phyloP scores from a whole-genome alignment of 192 early-diverging fungal species.

The Backusella parvicylindrica region DNA sequence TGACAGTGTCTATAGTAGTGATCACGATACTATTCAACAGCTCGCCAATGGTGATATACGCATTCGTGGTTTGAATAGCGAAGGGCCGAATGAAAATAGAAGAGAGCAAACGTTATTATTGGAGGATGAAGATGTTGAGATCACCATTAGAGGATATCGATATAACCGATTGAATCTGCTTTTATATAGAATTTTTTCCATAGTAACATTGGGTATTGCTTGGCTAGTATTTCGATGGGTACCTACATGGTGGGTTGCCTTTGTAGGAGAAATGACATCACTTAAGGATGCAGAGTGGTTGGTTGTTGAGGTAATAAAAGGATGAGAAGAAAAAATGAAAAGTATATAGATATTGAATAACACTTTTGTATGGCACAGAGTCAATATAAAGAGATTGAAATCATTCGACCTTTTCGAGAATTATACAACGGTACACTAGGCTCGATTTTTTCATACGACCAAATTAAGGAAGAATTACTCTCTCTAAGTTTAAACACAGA shows the following conservation, averaged over 20 bases:
- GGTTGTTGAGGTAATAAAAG: constrained; percentile 48
- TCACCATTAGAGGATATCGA: constrained; percentile 63
- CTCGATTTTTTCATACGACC: constrained; percentile 60
- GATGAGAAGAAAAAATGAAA: neutral
- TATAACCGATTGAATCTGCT: constrained; percentile 44
- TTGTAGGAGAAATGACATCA: constrained; percentile 60
- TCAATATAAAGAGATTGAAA: constrained; percentile 60
- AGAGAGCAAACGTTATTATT: constrained; percentile 46
- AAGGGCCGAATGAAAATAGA: constrained; percentile 4
- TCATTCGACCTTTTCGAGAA: constrained; percentile 50
- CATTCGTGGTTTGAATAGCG: neutral
- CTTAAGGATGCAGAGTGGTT: constrained; percentile 74
- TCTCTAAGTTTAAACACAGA: constrained; percentile 2
- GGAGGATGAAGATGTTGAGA: constrained; percentile 69
- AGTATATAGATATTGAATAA: too few relatives aligned
- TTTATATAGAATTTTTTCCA: constrained; percentile 61
- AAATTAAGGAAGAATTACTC: constrained; percentile 38
- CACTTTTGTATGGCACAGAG: constrained; percentile 38
- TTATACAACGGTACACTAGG: constrained; percentile 65
- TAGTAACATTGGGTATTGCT: constrained; percentile 66
- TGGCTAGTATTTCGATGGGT: constrained; percentile 87
- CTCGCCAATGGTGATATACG: neutral
- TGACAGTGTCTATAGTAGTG: neutral
- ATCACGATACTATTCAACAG: neutral
- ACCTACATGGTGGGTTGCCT: constrained; percentile 66